Conservation (phyloP, 176 grass and related monocot species). For the Pharus latifolius region DNA sequence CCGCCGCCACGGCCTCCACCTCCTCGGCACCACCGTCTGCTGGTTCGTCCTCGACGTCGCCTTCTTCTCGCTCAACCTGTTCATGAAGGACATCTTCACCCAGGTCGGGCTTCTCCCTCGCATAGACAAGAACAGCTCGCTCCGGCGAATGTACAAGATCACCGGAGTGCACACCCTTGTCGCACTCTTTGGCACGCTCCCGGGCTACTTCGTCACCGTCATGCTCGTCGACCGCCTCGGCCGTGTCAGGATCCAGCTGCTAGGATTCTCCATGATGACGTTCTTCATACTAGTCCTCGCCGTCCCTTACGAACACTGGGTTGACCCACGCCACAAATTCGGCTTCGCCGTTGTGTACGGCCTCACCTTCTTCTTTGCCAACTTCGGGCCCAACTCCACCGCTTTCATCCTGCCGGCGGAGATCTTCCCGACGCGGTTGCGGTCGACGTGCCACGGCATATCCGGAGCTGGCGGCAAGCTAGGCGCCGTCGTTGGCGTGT, state of each 20-base stretch:
- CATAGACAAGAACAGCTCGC: no score
- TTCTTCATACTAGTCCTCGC: conserved; percentile 23
- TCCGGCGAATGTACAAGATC: conserved; percentile 1
- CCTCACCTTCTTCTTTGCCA: conserved; percentile 30
- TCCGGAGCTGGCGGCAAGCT: conserved; percentile 25
- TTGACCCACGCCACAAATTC: neutral
- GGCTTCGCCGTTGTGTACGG: neutral
- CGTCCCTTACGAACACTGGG: neutral
- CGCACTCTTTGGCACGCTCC: neutral
- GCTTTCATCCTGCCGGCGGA: conserved; percentile 43
- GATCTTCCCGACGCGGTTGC: conserved; percentile 29
- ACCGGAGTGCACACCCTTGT: conserved; percentile 2
- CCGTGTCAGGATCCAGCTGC: conserved; percentile 21
- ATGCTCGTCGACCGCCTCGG: conserved; percentile 21
- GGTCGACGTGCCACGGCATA: conserved; percentile 46
- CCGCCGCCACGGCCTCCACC: neutral
- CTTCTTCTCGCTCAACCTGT: conserved; percentile 7
- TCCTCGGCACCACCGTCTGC: neutral
- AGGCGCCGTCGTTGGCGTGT: conserved; percentile 18
- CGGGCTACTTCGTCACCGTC: conserved; percentile 24
- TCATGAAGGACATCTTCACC: neutral
- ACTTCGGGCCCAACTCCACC: conserved; percentile 41
- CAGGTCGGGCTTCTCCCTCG: no score
- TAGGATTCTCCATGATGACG: conserved; percentile 47
- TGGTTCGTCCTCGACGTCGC: neutral